Base-by-base conservation (phyloP, 768 basidiomycete species). In the Leccinellum albellum region DNA sequence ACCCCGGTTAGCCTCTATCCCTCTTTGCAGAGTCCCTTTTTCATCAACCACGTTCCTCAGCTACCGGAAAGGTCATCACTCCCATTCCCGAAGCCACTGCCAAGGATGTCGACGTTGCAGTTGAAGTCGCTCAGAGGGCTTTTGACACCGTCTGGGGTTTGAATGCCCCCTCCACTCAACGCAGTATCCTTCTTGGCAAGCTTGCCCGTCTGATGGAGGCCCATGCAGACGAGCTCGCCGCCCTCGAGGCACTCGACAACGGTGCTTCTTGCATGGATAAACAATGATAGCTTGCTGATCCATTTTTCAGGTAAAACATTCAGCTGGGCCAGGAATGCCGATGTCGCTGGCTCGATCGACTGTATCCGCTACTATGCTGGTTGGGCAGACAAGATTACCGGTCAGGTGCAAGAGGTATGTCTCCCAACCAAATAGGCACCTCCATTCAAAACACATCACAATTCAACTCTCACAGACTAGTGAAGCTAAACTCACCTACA, bases 321-420 rank as follows among this genome's bases (percentile, higher is more conserved):
- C 65, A 32, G 52, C 10, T 76, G 72, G 68, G 77, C 84, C 13
- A 81, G 75, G 56, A 70, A 65, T 17, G 70, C 64, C 0, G 89
- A 90, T 61, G 67, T 89, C 2, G 63, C 66, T 0, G 71, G 3
- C 7, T 33, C 64, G 6, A 57, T 67, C n/a, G 56, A 64, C 5
- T 53, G 76, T 29, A 70, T 93, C 61, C 78, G 83, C 32, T 96
- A 95, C 75, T 98, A 88, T 64, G 90, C 85, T 42, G 94, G 94
- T 17, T 91, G 90, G 86, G 90, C 92, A 21, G 94, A 94, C 76
- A 96, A 95, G 75, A 73, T 88, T 53, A 76, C 79, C 5, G 91
- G 89, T 6, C 82, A 90, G 70, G 84, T 83, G 8, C 85, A 92
- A 68, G 89, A 93, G 60, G 67, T 66, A 17, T 3, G 55, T 32